Percentiles rank a stretch among this genome's conserved stretches.
Conservation (phyloP, 2,329 filamentous ascomycete genomes). For the Diaporthe citrichinensis region DNA sequence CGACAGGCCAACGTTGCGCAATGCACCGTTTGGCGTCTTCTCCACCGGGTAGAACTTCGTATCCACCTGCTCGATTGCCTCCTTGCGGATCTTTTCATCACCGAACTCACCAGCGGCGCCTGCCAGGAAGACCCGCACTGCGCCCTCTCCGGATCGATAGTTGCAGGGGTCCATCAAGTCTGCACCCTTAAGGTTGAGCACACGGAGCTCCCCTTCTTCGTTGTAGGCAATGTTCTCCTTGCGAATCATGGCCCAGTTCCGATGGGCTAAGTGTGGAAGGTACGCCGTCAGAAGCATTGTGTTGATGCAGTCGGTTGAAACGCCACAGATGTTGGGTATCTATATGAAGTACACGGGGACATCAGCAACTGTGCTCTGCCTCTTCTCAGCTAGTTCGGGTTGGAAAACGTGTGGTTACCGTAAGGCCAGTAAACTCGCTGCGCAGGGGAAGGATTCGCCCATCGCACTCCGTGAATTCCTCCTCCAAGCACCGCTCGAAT, state of each 20-base stretch:
- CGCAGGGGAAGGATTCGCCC: not conserved
- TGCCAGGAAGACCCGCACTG: not conserved
- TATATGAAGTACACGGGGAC: not conserved
- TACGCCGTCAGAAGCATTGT: not conserved
- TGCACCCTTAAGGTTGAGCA: not conserved
- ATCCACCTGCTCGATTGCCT: not conserved
- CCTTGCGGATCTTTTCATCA: not conserved
- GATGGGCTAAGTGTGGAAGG: not conserved
- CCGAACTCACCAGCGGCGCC: not conserved
- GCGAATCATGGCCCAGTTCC: not conserved
- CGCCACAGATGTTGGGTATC: not conserved
- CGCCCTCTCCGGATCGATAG: not conserved
- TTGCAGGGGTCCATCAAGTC: not conserved
- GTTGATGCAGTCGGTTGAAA: not conserved
- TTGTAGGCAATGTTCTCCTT: not conserved
- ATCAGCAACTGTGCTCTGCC: not conserved
- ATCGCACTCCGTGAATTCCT: slow-evolving; percentile 5
- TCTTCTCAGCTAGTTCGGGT: not conserved
- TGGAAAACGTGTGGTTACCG: not conserved
- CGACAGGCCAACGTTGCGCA: no score
- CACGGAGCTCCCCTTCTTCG: not conserved
- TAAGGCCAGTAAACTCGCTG: not conserved
- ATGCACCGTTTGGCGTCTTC: not conserved
- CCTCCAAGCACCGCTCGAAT: not conserved
- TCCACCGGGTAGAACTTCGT: not conserved